Base-by-base conservation (phyloP, 345 rosid species). In the Eucalyptus curtisii region DNA sequence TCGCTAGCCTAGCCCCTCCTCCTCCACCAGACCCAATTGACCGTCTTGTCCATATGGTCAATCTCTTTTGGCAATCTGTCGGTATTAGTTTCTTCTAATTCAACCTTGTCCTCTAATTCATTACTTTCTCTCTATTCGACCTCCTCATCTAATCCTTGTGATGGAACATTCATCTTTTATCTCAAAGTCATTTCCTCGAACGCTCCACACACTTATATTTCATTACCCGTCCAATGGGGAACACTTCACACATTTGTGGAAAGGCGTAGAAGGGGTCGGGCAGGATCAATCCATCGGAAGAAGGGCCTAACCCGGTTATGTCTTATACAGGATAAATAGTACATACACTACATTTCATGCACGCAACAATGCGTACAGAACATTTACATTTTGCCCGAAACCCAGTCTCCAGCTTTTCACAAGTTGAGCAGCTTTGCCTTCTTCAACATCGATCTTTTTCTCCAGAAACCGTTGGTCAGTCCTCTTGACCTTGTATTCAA, bases 381-480 rank as follows among this genome's bases (percentile, higher is more conserved):
- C 44, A 5, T 37, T 61, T 10, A 71, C 45, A 19, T 17, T 59
- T 59, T 59, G 25, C 13, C 44, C 7, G 5, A 19, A 10, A 37
- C 25, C 13, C 7, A 33, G 81, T 71, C 25, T 71, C 44, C 10
- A 10, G 13, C 45, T 71, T 71, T 71, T 71, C 81, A 19, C 81
- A 10, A 71, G 45, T 17, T 2, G 27, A 71, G 81, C 45, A 37
- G 31, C 31, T 68, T 55, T 86, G 52, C 91, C 90, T 17, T 87
- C 79, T 86, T 88, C 92, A 44, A 42, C 90, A 50, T 90, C 93
- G 3, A 88, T 66, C 86, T 92, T 92, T 92, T 88, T 64, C 84
- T 79, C 87, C 3, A 86, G 82, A 66, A 88, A 52, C 66, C 87
- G 22, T 6, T 6, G 47, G 47, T 44, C 47, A 44, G 47, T 44